Evolutionary conservation across 306 rosid genomes (phyloP).

Genomic region (Acacia confusa): DNA sequence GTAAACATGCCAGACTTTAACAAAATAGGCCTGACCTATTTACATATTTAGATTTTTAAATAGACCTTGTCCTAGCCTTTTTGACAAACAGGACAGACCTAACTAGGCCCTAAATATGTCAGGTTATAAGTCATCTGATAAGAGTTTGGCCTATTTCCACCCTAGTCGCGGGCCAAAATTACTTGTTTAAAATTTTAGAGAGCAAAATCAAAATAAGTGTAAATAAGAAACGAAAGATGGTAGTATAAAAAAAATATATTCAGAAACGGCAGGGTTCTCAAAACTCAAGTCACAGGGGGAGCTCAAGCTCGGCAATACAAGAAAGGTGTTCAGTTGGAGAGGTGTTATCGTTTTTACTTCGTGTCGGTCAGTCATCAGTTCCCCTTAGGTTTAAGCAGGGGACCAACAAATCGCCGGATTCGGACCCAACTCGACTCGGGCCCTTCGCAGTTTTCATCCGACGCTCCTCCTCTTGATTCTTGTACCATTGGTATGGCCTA

Average conservation of each 20-base stretch:
- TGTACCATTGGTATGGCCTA: slow-evolving; percentile 5
- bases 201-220: no score
- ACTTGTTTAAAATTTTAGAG: rapidly evolving
- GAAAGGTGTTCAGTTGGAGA: not conserved
- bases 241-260: not conserved
- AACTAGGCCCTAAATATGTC: no score
- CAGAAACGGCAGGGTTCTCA: slow-evolving; percentile 3
- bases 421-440: not conserved
- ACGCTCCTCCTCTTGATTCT: not conserved
- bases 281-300: not conserved
- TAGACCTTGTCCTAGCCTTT: no score
- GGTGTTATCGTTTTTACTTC: not conserved
- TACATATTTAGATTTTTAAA: no score
- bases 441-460: not conserved
- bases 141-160: no score
- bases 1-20: no score
- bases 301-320: not conserved
- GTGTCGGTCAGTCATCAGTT: not conserved
- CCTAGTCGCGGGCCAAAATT: rapidly evolving
- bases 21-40: no score
- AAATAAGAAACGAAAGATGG: no score
- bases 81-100: no score
- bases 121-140: no score
- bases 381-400: not conserved
- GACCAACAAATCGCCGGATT: not conserved